Evolutionary conservation across 768 basidiomycete genomes (phyloP).

Genomic region (Podaxis sp.): DNA sequence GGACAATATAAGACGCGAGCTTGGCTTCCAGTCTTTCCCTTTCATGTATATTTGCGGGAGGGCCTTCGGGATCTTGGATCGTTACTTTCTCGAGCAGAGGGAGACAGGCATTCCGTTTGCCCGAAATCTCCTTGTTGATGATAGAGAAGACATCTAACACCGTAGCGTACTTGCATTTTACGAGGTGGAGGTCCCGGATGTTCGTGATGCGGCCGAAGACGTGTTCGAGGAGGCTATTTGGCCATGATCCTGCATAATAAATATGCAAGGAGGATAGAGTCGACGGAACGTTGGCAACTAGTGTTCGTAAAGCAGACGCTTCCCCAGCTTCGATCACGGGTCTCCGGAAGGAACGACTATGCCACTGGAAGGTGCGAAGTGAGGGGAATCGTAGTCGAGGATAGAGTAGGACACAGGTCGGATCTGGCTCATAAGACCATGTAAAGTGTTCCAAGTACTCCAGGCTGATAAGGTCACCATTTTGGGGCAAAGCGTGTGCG

Average conservation of each 20-base stretch:
- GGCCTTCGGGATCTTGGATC: conserved; percentile 4
- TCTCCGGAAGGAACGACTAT: neutral
- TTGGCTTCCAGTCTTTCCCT: conserved; percentile 1
- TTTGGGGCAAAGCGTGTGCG: neutral
- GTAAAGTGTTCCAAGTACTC: neutral
- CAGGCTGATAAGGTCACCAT: neutral
- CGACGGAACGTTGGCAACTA: neutral
- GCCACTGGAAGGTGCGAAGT: neutral
- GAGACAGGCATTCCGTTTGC: neutral
- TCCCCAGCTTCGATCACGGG: neutral
- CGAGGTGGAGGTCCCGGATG: neutral
- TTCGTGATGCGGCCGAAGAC: neutral
- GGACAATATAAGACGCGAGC: neutral
- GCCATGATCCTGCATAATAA: neutral
- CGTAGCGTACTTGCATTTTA: neutral
- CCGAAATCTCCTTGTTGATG: neutral
- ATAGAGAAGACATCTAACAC: neutral
- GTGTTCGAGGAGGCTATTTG: neutral
- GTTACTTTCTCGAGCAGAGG: neutral
- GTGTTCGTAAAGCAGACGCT: neutral
- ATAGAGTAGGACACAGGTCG: neutral
- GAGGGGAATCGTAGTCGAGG: neutral
- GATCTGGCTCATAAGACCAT: neutral
- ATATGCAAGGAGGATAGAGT: neutral
- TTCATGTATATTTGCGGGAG: neutral